Conservation (phyloP, 192 early-diverging fungal species). For the Backusella tuberculispora region DNA sequence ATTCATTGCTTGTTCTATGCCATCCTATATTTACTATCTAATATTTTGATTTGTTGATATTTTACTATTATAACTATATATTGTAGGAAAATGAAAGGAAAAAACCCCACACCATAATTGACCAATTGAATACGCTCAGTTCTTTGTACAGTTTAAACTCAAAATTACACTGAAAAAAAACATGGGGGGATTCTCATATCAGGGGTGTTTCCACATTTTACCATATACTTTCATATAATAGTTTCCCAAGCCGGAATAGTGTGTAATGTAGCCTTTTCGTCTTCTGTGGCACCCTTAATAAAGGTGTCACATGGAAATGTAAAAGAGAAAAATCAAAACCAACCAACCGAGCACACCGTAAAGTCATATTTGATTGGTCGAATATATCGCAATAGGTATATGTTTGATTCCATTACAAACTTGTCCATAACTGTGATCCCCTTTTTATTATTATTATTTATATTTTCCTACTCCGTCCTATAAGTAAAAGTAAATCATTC, state of each 20-base stretch:
- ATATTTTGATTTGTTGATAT: too few species aligned
- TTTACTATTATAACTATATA: not conserved
- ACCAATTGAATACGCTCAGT: not conserved
- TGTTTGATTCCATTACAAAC: slow-evolving; percentile 4
- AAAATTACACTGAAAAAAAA: not conserved
- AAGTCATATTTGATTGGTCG: not conserved
- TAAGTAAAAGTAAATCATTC: not conserved
- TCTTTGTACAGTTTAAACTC: not conserved
- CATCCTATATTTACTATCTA: too few species aligned
- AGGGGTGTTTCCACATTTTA: too few species aligned
- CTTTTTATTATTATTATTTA: slow-evolving; percentile 10
- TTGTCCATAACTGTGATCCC: slow-evolving; percentile 14
- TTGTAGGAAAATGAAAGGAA: not conserved
- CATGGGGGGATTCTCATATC: not conserved
- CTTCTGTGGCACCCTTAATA: not conserved
- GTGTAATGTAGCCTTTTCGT: not conserved
- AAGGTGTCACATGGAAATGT: not conserved
- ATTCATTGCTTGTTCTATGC: too few species aligned
- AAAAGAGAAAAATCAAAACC: not conserved
- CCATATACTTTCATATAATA: too few species aligned
- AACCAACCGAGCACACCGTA: not conserved
- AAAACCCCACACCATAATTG: not conserved
- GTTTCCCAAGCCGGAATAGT: not conserved
- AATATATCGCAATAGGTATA: not conserved
- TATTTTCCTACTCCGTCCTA: not conserved